Percentiles rank a stretch among this genome's conserved stretches.
These are phyloP conservation scores for Thermothelomyces thermophilus DNA, from an alignment of 2,329 filamentous ascomycete genomes.

Conservation along the genomic window DNA sequence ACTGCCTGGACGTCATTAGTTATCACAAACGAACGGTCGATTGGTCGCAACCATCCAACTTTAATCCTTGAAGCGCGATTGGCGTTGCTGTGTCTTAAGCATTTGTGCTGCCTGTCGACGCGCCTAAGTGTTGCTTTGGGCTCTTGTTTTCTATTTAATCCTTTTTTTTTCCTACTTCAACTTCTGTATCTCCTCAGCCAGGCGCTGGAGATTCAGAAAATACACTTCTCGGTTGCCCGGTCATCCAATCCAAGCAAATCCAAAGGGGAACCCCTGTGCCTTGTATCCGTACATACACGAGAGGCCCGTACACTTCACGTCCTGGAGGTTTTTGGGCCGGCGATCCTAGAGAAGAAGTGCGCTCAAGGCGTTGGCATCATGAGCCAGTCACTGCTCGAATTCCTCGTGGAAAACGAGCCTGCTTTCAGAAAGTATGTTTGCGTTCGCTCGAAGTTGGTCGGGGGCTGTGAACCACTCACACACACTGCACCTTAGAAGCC, in stretches of 20 bases:
- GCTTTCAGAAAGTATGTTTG: conserved; percentile 26
- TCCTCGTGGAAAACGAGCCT: conserved; percentile 29
- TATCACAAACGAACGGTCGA: too few species aligned
- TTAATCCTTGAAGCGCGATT: neutral
- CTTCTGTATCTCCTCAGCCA: neutral
- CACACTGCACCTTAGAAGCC: conserved; percentile 22
- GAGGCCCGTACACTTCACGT: too few species aligned
- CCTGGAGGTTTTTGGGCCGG: too few species aligned
- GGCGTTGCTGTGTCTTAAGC: neutral
- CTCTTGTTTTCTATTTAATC: neutral
- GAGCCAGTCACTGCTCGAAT: conserved; percentile 23
- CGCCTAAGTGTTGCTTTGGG: neutral
- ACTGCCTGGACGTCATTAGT: conserved; percentile 14
- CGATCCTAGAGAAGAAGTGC: neutral
- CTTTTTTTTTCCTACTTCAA: neutral
- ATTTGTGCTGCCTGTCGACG: conserved; percentile 5
- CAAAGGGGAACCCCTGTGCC: neutral
- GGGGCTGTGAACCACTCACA: neutral
- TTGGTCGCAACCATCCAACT: neutral
- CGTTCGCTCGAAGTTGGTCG: neutral
- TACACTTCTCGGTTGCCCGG: neutral
- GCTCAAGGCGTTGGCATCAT: neutral
- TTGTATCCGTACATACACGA: too few species aligned
- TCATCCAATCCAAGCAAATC: neutral
- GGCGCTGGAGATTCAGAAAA: neutral